Evolutionary conservation across 164 flowering plant species (phyloP).

Genomic region (Chimonanthus praecox): DNA sequence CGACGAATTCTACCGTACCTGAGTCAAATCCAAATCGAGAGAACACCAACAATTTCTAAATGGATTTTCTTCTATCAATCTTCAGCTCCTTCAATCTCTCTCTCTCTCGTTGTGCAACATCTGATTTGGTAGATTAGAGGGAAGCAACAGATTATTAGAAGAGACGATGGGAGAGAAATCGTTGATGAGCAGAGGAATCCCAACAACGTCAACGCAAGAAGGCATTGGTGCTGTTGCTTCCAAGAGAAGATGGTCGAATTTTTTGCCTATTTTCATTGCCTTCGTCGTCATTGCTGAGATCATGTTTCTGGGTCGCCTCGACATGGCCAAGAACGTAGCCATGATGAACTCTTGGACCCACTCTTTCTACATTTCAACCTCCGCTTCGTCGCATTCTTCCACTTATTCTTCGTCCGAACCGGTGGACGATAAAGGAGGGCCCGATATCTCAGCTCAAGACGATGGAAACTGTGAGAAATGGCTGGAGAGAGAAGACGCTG

Average conservation of each 20-base stretch:
- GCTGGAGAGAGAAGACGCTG: slow-evolving; percentile 71
- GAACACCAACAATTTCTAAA: not conserved
- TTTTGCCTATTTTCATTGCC: slow-evolving; percentile 54
- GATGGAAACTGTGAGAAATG: slow-evolving; percentile 61
- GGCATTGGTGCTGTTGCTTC: not conserved
- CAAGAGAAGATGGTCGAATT: slow-evolving; percentile 51
- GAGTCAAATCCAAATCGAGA: not conserved
- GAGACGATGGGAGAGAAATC: not conserved
- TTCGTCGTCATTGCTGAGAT: slow-evolving; percentile 73
- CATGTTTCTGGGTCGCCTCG: slow-evolving; percentile 68
- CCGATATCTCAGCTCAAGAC: slow-evolving; percentile 1
- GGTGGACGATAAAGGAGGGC: slow-evolving; percentile 1
- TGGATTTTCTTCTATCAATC: not conserved
- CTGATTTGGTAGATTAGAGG: not conserved
- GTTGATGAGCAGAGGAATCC: slow-evolving; percentile 16
- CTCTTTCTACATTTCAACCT: slow-evolving; percentile 27
- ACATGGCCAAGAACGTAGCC: slow-evolving; percentile 63
- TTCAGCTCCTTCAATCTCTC: not conserved
- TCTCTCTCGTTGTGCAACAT: not conserved
- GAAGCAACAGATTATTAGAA: not conserved
- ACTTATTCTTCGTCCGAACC: not conserved
- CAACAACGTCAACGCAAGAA: slow-evolving; percentile 15
- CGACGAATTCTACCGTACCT: not conserved
- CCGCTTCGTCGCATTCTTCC: slow-evolving; percentile 3
- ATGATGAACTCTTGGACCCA: slow-evolving; percentile 61